Evolutionary conservation across 495 filamentous ascomycete genomes (phyloP).

Genomic region (Saxophila tyrrhenica): DNA sequence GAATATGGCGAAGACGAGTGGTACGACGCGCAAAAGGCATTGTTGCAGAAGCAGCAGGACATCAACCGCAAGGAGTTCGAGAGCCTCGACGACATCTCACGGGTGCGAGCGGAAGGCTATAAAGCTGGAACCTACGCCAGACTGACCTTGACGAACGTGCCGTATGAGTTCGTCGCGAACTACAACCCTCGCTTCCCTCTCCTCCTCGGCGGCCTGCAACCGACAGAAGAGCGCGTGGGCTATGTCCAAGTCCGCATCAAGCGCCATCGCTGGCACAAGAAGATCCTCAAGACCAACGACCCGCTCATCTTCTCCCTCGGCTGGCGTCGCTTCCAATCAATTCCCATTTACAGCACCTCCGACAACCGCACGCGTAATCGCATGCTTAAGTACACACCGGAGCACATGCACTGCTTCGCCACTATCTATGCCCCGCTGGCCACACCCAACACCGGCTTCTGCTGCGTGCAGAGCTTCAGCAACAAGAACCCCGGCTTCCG

Average conservation of each 20-base stretch:
- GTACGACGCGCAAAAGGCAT: constrained; percentile 94
- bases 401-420: constrained; percentile 96
- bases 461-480: constrained; percentile 82
- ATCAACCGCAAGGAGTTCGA: constrained; percentile 94
- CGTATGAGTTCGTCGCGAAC: constrained; percentile 79
- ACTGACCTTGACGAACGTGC: constrained; percentile 75
- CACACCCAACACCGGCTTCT: constrained; percentile 91
- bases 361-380: constrained; percentile 87
- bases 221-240: constrained; percentile 90
- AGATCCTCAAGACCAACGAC: constrained; percentile 94
- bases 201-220: constrained; percentile 75
- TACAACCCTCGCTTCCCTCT: constrained; percentile 80
- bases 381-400: constrained; percentile 94
- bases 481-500: constrained; percentile 84
- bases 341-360: constrained; percentile 88
- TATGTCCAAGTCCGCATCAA: constrained; percentile 94
- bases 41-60: constrained; percentile 81
- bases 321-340: constrained; percentile 89
- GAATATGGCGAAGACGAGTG: constrained; percentile 96
- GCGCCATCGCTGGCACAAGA: constrained; percentile 96
- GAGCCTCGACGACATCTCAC: constrained; percentile 63
- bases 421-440: constrained; percentile 92
- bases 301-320: constrained; percentile 94
- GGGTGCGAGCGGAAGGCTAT: constrained; percentile 75
- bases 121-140: constrained; percentile 89